A percentile compares a stretch with the other conserved stretches of the same genome.
Conservation (phyloP, 2,329 filamentous ascomycete genomes). For the Magnaporthiopsis incrustans region DNA sequence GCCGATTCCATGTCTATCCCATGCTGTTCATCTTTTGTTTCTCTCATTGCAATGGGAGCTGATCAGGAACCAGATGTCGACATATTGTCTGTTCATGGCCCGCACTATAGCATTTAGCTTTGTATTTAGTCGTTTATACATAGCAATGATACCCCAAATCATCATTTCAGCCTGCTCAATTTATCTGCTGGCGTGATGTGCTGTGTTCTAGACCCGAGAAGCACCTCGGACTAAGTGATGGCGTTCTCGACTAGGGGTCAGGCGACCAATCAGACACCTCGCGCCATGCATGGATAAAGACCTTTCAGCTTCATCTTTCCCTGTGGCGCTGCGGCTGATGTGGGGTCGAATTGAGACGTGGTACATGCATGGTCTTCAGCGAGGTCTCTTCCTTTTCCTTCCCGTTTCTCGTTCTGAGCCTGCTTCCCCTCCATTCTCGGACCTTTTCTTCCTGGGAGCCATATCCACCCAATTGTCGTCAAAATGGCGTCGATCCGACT, state of each 20-base stretch:
- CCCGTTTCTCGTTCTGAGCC: neutral
- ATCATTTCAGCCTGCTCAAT: neutral
- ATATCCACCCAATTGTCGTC: neutral
- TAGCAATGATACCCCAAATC: conserved; percentile 5
- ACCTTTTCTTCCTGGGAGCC: neutral
- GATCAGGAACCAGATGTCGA: neutral
- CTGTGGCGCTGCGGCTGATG: neutral
- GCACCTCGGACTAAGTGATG: neutral
- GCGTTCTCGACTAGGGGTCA: neutral
- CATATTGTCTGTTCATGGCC: neutral
- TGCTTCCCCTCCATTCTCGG: too few species aligned
- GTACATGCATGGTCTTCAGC: too few species aligned
- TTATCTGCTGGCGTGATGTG: neutral
- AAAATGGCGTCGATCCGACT: conserved; percentile 10
- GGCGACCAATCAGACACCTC: neutral
- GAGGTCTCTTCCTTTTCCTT: neutral
- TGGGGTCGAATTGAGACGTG: neutral
- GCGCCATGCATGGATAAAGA: neutral
- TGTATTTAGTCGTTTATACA: neutral
- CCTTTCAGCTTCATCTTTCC: neutral
- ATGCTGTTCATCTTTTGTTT: neutral
- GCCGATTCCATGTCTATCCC: neutral
- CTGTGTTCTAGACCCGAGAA: too few species aligned
- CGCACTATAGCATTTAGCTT: neutral
- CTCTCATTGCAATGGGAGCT: neutral